Conservation (phyloP, 2,329 filamentous ascomycete species). For the Pseudocercospora macadamiae region DNA sequence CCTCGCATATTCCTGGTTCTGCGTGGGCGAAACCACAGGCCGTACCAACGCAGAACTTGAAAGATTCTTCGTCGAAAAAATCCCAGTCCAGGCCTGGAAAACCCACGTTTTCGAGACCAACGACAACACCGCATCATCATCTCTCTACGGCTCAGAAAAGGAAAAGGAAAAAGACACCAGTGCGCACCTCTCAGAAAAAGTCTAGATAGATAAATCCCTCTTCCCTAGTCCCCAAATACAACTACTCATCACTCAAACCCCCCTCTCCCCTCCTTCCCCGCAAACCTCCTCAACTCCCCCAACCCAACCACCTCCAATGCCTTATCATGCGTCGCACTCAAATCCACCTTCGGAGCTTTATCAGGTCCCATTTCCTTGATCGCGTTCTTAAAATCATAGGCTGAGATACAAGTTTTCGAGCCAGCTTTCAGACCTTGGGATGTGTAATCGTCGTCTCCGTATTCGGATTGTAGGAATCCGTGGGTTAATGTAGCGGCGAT, state of each 20-base stretch:
- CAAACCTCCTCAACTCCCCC: conserved; percentile 22
- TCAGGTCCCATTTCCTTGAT: conserved; percentile 23
- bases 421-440: conserved; percentile 20
- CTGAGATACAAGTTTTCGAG: conserved; percentile 24
- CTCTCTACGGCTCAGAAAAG: conserved; percentile 13
- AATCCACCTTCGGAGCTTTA: conserved; percentile 22
- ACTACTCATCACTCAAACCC: too few species aligned
- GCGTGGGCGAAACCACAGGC: conserved; percentile 46
- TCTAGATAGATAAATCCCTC: too few species aligned
- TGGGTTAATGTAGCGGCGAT: conserved; percentile 26
- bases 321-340: conserved; percentile 21
- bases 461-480: conserved; percentile 23
- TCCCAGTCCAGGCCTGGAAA: conserved; percentile 28
- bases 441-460: conserved; percentile 24
- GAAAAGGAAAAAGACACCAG: conserved; percentile 13
- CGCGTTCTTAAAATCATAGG: conserved; percentile 19
- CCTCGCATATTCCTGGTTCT: conserved; percentile 46
- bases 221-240: too few species aligned
- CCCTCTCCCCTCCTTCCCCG: conserved; percentile 10
- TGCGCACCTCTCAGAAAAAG: too few species aligned
- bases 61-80: conserved; percentile 43
- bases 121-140: conserved; percentile 3
- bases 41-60: conserved; percentile 43
- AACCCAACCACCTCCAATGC: conserved; percentile 22
- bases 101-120: conserved; percentile 25